A percentile compares a stretch with the other conserved stretches of the same genome.
Evolutionary conservation across 768 basidiomycete species (phyloP).

Genomic region (Tephrocybe sp.): DNA sequence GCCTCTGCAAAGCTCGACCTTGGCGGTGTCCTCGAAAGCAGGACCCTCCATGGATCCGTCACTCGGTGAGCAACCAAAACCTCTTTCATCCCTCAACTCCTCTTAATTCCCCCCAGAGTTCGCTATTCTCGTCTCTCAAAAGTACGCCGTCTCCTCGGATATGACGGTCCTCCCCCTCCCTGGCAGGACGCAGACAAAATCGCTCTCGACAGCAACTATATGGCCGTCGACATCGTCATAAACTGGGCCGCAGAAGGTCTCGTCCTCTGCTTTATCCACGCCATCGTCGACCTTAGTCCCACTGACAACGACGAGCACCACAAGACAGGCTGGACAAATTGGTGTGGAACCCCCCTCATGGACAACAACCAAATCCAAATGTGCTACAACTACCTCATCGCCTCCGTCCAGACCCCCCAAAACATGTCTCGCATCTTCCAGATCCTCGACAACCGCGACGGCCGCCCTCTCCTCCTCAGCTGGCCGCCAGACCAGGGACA

Average conservation of each 20-base stretch:
- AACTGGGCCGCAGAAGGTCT: conserved; percentile 88
- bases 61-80: conserved; percentile 71
- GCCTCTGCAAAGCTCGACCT: conserved; percentile 74
- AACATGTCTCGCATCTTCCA: conserved; percentile 72
- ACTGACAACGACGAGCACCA: conserved; percentile 71
- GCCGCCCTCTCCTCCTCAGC: conserved; percentile 60
- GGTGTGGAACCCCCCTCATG: conserved; percentile 82
- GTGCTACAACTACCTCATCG: conserved; percentile 58
- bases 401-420: conserved; percentile 50
- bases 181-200: conserved; percentile 73
- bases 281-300: conserved; percentile 69
- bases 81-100: conserved; percentile 13
- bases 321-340: conserved; percentile 83
- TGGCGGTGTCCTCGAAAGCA: conserved; percentile 67
- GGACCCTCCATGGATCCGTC: conserved; percentile 81
- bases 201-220: conserved; percentile 70
- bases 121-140: conserved; percentile 76
- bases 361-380: conserved; percentile 53
- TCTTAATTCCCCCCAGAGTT: conserved; percentile 44
- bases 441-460: conserved; percentile 64
- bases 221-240: conserved; percentile 87
- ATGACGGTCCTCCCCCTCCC: conserved; percentile 49
- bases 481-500: conserved; percentile 74
- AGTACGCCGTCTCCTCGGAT: conserved; percentile 72
- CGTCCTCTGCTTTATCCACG: conserved; percentile 88